Evolutionary conservation across 2,329 filamentous ascomycete genomes (phyloP).

Genomic region (Penicillium polonicum): DNA sequence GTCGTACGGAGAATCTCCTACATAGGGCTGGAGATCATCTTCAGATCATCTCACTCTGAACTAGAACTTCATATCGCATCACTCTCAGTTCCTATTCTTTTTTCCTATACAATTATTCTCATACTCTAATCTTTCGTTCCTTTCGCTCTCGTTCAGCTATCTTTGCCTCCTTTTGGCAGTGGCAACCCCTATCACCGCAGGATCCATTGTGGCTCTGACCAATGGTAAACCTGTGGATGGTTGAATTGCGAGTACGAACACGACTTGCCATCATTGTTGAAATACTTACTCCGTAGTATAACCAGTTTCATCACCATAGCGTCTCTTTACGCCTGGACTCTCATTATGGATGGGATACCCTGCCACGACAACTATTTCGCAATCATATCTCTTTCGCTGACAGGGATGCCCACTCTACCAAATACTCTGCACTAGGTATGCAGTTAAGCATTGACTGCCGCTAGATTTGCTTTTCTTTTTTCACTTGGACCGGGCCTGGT

Average conservation of each 20-base stretch:
- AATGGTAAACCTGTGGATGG: neutral
- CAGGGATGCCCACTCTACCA: conserved; percentile 57
- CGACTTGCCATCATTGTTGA: neutral
- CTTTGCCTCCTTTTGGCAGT: conserved; percentile 32
- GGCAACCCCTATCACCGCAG: conserved; percentile 27
- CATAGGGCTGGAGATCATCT: no score
- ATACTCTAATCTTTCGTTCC: conserved; percentile 28
- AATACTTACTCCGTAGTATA: neutral
- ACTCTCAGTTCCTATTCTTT: neutral
- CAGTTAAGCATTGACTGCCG: neutral
- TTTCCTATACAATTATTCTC: neutral
- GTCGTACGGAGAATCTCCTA: neutral
- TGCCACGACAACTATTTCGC: conserved; percentile 17
- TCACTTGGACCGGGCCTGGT: conserved; percentile 40
- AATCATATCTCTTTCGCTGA: conserved; percentile 44
- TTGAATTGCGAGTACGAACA: neutral
- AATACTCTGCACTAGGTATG: neutral
- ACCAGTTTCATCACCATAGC: conserved; percentile 50
- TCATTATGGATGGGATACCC: conserved; percentile 73
- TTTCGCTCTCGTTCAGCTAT: conserved; percentile 30
- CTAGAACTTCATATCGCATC: neutral
- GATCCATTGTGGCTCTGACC: neutral
- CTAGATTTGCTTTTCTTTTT: neutral
- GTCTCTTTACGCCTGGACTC: conserved; percentile 46
- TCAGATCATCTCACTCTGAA: neutral